These are phyloP conservation scores for Mycena citricolor DNA, from an alignment of 1,284 basidiomycete genomes.

Conservation along the genomic window DNA sequence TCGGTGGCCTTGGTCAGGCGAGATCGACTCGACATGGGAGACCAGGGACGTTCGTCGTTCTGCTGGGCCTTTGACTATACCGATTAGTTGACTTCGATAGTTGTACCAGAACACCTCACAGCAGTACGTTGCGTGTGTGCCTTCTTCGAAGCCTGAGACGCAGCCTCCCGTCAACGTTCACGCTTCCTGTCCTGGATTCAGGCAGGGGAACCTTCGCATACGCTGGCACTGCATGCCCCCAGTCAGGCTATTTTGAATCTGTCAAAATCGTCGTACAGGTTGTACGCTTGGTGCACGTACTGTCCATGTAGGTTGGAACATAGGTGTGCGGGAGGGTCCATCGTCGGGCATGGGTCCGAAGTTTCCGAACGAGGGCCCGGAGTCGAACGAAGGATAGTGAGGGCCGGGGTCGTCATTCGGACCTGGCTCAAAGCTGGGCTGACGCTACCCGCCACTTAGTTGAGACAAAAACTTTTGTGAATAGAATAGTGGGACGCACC, in stretches of 20 bases:
- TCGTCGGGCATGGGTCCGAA: conserved; percentile 64
- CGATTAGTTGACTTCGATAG: neutral
- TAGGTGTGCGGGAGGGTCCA: conserved; percentile 33
- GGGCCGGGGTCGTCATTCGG: conserved; percentile 64
- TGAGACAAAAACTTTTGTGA: conserved; percentile 31
- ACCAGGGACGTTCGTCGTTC: conserved; percentile 37
- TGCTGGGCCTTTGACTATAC: conserved; percentile 1
- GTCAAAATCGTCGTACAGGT: neutral
- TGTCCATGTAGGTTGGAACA: conserved; percentile 9
- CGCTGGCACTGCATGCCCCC: neutral
- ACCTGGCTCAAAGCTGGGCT: conserved; percentile 56
- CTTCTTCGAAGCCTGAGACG: neutral
- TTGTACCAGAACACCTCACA: neutral
- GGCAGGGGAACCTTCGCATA: conserved; percentile 48
- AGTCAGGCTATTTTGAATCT: neutral
- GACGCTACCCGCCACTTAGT: conserved; percentile 27
- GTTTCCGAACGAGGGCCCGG: conserved; percentile 75
- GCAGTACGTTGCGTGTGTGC: neutral
- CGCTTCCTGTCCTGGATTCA: conserved; percentile 36
- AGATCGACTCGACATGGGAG: conserved; percentile 47
- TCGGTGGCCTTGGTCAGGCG: conserved; percentile 43
- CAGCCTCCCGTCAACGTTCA: neutral
- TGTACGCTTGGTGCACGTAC: conserved; percentile 5
- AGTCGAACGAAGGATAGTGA: conserved; percentile 70
- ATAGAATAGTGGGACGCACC: conserved; percentile 26